phyloP scores from a whole-genome alignment of 164 flowering plant genomes.

The Umbellularia californica region DNA sequence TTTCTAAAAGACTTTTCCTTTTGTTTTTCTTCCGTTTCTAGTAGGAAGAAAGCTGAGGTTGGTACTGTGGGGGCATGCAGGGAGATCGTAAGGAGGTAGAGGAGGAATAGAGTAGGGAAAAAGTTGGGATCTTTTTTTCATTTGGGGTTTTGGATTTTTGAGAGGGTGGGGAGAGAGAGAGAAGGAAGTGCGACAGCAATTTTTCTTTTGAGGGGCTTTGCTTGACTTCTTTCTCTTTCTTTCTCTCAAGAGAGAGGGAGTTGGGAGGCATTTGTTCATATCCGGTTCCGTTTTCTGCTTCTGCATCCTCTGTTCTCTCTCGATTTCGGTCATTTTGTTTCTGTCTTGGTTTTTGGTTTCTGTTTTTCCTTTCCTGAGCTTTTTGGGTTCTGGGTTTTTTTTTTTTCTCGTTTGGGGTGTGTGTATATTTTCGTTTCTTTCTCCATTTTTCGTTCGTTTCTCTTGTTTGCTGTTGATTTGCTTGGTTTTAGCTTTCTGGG shows the following conservation, averaged over 20 bases:
- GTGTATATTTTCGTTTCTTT: not conserved
- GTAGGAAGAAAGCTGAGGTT: not conserved
- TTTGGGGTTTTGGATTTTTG: conserved; percentile 7
- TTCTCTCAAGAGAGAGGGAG: conserved; percentile 60
- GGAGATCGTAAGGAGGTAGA: not conserved
- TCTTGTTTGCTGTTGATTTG: not conserved
- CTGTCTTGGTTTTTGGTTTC: not conserved
- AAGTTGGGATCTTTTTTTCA: not conserved
- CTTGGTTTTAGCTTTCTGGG: not conserved
- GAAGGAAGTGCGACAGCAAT: conserved; percentile 39
- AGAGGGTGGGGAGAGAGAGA: conserved; percentile 18
- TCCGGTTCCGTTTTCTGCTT: conserved; percentile 29
- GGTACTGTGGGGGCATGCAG: conserved; percentile 38
- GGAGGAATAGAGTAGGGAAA: conserved; percentile 3
- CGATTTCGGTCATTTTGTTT: conserved; percentile 10
- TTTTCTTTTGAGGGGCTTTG: conserved; percentile 6
- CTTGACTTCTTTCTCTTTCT: conserved; percentile 66
- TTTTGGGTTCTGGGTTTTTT: not conserved
- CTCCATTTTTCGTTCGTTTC: not conserved
- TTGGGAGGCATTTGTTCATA: conserved; percentile 39
- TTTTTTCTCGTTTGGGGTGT: too few relatives aligned
- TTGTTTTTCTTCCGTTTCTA: conserved; percentile 15
- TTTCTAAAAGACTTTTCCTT: not conserved
- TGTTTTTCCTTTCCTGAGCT: not conserved
- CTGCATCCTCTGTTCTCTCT: conserved; percentile 47